phyloP scores from a whole-genome alignment of 768 basidiomycete genomes.

The Mycena rebaudengoi region DNA sequence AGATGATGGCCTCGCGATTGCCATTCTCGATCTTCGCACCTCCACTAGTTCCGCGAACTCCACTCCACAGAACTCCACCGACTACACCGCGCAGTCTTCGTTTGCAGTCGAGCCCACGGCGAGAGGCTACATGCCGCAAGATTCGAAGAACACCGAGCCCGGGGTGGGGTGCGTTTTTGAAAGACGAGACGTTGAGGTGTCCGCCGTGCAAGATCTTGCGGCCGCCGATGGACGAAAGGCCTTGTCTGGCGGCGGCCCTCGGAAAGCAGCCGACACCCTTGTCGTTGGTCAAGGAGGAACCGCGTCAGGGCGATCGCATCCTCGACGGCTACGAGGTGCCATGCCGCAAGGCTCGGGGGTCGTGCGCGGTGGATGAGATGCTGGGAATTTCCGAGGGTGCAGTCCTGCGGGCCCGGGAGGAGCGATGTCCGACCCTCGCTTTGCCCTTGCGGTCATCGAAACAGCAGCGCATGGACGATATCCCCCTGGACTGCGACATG shows the following conservation, averaged over 20 bases:
- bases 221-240: no score
- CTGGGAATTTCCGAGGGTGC: neutral
- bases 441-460: neutral
- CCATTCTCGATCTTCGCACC: neutral
- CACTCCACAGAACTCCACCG: conserved; percentile 14
- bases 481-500: neutral
- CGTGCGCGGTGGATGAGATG: conserved; percentile 15
- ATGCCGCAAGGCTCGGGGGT: no score
- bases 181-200: conserved; percentile 18
- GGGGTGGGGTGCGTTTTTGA: conserved; percentile 19
- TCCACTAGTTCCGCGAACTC: conserved; percentile 4
- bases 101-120: neutral
- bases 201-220: no score
- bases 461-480: no score
- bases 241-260: no score
- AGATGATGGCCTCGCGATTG: neutral
- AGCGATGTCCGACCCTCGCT: neutral
- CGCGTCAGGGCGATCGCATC: no score
- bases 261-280: no score
- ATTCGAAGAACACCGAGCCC: neutral
- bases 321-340: no score
- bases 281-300: no score
- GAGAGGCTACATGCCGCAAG: neutral
- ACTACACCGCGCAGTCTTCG: neutral
- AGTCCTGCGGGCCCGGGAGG: neutral